Conservation (phyloP, 2,329 filamentous ascomycete species). For the Alternaria triticina region DNA sequence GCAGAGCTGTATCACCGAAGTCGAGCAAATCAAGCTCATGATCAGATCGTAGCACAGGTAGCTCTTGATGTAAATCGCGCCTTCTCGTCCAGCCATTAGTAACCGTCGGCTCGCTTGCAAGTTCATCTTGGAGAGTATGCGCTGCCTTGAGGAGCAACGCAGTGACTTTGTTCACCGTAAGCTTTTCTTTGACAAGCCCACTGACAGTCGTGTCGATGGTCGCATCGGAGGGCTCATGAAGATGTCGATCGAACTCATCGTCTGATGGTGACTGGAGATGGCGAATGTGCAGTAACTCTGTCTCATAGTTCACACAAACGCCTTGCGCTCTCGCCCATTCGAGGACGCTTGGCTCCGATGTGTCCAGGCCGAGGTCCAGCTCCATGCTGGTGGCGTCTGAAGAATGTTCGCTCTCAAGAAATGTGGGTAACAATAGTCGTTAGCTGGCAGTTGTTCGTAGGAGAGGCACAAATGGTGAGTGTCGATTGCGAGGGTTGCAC, state of each 20-base stretch:
- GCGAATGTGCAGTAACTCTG: slow-evolving; percentile 29
- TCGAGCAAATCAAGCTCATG: slow-evolving; percentile 53
- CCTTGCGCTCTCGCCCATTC: slow-evolving; percentile 57
- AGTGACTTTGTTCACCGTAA: slow-evolving; percentile 38
- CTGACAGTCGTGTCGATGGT: slow-evolving; percentile 15
- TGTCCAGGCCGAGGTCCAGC: slow-evolving; percentile 23
- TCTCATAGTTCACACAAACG: slow-evolving; percentile 49
- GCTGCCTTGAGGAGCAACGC: slow-evolving; percentile 36
- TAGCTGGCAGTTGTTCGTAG: not conserved
- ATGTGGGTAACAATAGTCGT: not conserved
- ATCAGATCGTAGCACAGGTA: slow-evolving; percentile 56
- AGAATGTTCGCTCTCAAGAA: not conserved
- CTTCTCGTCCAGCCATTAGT: slow-evolving; percentile 21
- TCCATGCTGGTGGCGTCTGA: not conserved
- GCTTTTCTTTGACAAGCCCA: slow-evolving; percentile 33
- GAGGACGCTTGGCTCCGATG: slow-evolving; percentile 47
- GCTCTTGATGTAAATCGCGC: slow-evolving; percentile 51
- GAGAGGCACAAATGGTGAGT: not conserved
- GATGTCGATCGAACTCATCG: slow-evolving; percentile 21
- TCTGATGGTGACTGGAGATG: slow-evolving; percentile 15
- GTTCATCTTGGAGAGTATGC: slow-evolving; percentile 7
- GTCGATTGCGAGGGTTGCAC: not conserved
- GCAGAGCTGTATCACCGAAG: slow-evolving; percentile 40
- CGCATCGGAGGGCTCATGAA: slow-evolving; percentile 24
- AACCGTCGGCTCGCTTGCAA: not conserved